Percentiles rank a stretch among this genome's conserved stretches.
These are phyloP conservation scores for Apiospora sp. DNA, from an alignment of 2,329 filamentous ascomycete genomes.

Conservation along the genomic window DNA sequence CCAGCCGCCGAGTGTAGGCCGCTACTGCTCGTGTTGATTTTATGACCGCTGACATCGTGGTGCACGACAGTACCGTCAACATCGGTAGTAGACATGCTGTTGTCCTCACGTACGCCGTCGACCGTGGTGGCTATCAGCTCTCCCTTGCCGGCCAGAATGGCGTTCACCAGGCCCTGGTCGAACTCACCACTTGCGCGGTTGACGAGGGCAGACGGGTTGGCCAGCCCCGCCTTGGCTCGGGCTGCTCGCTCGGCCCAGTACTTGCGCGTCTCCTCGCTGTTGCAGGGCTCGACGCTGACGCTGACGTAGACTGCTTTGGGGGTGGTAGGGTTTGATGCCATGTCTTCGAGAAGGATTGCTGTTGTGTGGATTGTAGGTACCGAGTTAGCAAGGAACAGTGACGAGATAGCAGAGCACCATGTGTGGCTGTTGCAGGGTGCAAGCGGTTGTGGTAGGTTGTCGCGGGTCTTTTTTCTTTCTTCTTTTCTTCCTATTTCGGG, in stretches of 20 bases:
- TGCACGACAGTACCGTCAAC: not conserved
- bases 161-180: not conserved
- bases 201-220: slow-evolving; percentile 8
- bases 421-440: not conserved
- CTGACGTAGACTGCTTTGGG: slow-evolving; percentile 16
- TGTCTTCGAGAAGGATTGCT: not conserved
- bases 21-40: not conserved
- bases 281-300: slow-evolving; percentile 16
- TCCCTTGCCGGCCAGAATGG: not conserved
- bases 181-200: slow-evolving; percentile 11
- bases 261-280: slow-evolving; percentile 11
- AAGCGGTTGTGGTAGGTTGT: not conserved
- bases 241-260: slow-evolving; percentile 13
- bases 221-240: not conserved
- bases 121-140: slow-evolving; percentile 5
- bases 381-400: not conserved
- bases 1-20: not conserved
- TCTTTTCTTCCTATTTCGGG: not conserved
- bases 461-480: not conserved
- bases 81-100: not conserved
- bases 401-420: not conserved
- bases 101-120: not conserved
- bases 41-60: not conserved
- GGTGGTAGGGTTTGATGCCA: not conserved
- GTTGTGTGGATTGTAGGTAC: not conserved